Evolutionary conservation across 306 rosid species (phyloP).

Genomic region (Glycine soja): DNA sequence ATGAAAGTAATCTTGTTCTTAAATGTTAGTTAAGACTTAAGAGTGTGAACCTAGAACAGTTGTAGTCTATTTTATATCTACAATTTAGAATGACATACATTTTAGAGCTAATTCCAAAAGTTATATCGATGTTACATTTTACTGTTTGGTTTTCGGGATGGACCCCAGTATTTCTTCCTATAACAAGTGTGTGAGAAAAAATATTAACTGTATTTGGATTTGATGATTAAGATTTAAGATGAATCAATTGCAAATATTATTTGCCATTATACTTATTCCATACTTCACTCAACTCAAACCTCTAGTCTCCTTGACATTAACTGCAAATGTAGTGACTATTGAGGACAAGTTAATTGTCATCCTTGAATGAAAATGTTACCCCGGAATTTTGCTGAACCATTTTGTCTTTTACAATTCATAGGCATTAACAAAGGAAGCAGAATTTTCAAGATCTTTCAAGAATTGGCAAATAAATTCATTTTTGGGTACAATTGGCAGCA

Average conservation of each 20-base stretch:
- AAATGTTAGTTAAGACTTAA: not conserved
- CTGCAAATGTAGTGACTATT: not conserved
- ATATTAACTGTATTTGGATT: not conserved
- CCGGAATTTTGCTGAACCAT: not conserved
- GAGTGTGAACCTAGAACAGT: not conserved
- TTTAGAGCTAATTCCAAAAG: not conserved
- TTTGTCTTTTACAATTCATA: conserved; percentile 31
- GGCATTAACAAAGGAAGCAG: conserved; percentile 52
- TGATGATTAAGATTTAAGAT: conserved; percentile 11
- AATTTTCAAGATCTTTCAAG: conserved; percentile 44
- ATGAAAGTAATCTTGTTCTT: not conserved
- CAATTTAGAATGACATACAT: too few relatives aligned
- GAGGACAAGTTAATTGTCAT: not conserved
- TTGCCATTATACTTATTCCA: not conserved
- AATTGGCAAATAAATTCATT: conserved; percentile 36
- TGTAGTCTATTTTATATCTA: not conserved
- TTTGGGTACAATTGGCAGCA: conserved; percentile 32
- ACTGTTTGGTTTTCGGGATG: not conserved
- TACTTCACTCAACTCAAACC: conserved; percentile 20
- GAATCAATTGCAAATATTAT: not conserved
- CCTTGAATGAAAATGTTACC: conserved; percentile 4
- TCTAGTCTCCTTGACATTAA: not conserved
- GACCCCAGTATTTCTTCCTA: not conserved
- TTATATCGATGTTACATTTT: not conserved
- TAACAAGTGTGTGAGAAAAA: not conserved